Base-by-base conservation (phyloP, 176 grass and related monocot species). In the Thinopyrum elongatum region DNA sequence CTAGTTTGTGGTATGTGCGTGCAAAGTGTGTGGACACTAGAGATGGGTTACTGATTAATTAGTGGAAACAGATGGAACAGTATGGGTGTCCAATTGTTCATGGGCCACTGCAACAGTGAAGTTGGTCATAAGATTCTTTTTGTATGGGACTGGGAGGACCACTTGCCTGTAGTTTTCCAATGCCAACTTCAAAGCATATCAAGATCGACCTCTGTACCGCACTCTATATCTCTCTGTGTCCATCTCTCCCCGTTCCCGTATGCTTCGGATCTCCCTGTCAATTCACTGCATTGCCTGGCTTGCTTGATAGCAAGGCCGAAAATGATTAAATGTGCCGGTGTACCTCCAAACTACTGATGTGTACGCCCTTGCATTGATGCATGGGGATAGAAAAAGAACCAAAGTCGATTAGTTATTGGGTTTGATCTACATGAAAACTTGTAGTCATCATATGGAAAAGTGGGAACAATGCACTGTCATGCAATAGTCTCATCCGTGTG, bases 41-140 rank as follows among this genome's bases (percentile, higher is more conserved):
- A 49, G 19, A 53, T 2, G 31, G n/a, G n/a, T 42, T 38, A 65
- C 35, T 67, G 55, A 72, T 30, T 3, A 11, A 72, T 38, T 2
- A 15, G 67, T 22, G 42, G 26, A 86, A 78, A 80, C 80, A 79
- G n/a, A 87, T 69, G 85, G 33, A 83, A 66, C 60, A 84, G 75
- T 33, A 87, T 76, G 68, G 84, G 84, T 78, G 72, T 75, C 41
- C 41, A 17, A 75, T 58, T 58, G 53, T 58, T 63, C 57, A 74
- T 41, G 76, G 76, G 80, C 66, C 51, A 23, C 63, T 27, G 51
- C 80, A 71, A 67, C 75, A 90, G 70, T 80, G 59, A 6, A 17
- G 14, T 76, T 58, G 47, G 61, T 63, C 61, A 63, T 55, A 63
- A 91, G 89, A 91, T 91, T 91, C 89, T 62, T 77, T 91, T 80